Evolutionary conservation across 345 rosid genomes (phyloP), one percentile per base, ranked within the genome.

Genomic region (Populus euphratica): DNA sequence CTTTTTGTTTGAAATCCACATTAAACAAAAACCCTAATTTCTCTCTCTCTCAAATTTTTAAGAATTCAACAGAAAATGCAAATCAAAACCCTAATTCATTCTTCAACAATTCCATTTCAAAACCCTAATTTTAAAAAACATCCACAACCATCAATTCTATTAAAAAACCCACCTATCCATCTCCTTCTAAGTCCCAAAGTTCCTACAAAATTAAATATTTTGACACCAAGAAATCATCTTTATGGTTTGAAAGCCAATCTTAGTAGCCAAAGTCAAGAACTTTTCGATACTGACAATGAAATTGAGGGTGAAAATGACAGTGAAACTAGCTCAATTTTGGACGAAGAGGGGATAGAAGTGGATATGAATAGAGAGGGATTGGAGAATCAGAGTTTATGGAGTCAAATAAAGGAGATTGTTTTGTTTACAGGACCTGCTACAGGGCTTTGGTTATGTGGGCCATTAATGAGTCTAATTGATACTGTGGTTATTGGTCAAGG

Each of bases 381-480:
- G 76, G 90, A 80, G 82, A 78, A 83, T 83, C 97, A 83, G 89
- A 86, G 87, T 72, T 80, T 95, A 49, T 93, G 91, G 96, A 82
- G 84, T n/a, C 98, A 92, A 80, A 80, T 91, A 84, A 91, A 87
- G 83, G 93, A 93, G 89, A 96, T 96, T 70, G 86, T 88, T 10
- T 77, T 83, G 89, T 96, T 96, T 69, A 90, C 97, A 0, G 99
- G 94, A 68, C 99, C 99, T 0, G 99, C 99, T 2, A 85, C 94
- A 0, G 98, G 94, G 23, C 83, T 94, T 41, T 93, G 98, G 98
- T 80, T 93, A 2, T 94, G 98, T 81, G 96, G 91, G 31, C 98
- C 98, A 25, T 83, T 94, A 86, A 94, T 94, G 98, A 94, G 98
- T 86, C 93, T 94, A 69, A 93, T 91, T 73, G 95, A 93, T 66